These are phyloP conservation scores for Petunia axillaris DNA, from an alignment of 257 asterid genomes.

Conservation along the genomic window DNA sequence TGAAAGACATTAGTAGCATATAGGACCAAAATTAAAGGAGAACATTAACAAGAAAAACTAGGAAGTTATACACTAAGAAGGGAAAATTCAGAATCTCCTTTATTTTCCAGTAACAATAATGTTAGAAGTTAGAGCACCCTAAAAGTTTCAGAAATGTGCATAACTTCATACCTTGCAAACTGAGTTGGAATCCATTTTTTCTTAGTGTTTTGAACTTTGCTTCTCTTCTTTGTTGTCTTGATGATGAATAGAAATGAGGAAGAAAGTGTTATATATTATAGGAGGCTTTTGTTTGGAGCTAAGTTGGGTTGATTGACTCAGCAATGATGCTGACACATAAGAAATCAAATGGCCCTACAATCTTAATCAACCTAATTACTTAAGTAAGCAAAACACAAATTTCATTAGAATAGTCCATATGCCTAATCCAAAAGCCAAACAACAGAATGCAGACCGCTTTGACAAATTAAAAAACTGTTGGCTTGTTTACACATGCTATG, in stretches of 20 bases:
- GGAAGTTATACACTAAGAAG: neutral
- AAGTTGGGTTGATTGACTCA: slow-evolving; percentile 2
- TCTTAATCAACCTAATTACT: neutral
- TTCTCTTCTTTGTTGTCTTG: neutral
- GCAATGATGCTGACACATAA: slow-evolving; percentile 19
- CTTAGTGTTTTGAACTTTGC: neutral
- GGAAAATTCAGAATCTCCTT: neutral
- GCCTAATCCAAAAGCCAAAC: neutral
- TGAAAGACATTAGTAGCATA: neutral
- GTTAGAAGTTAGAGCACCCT: neutral
- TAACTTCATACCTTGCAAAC: neutral
- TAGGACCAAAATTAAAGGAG: neutral
- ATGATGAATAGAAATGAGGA: neutral
- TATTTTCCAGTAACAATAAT: neutral
- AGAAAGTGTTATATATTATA: neutral
- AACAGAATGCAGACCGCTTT: neutral
- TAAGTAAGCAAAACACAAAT: neutral
- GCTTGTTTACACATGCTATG: neutral
- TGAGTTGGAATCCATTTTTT: slow-evolving; percentile 3
- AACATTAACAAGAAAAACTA: neutral
- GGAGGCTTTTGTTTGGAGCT: neutral
- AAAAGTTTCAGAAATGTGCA: neutral
- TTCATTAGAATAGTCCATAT: neutral
- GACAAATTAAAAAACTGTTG: neutral
- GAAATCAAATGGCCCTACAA: neutral